A percentile compares a stretch with the other conserved stretches of the same genome.
phyloP scores from a whole-genome alignment of 1,284 basidiomycete species.

The Polyporus tsugae region DNA sequence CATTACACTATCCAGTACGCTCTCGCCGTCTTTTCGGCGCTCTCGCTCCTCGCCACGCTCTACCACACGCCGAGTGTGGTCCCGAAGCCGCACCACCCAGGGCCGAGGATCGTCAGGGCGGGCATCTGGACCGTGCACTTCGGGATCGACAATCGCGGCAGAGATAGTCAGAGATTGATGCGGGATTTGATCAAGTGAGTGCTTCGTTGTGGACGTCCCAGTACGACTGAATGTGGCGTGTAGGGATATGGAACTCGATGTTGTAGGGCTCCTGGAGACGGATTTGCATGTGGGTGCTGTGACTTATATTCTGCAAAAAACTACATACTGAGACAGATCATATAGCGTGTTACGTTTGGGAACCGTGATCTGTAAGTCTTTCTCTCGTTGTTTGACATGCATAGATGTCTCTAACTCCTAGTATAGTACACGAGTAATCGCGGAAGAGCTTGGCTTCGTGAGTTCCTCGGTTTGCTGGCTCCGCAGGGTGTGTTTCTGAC shows the following conservation, averaged over 20 bases:
- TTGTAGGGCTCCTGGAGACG: constrained; percentile 87
- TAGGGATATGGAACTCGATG: constrained; percentile 84
- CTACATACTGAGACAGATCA: neutral
- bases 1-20: constrained; percentile 35
- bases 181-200: constrained; percentile 71
- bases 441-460: constrained; percentile 87
- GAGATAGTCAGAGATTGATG: constrained; percentile 86
- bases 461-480: constrained; percentile 36
- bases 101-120: constrained; percentile 78
- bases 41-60: constrained; percentile 61
- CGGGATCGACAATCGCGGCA: constrained; percentile 83
- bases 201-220: neutral
- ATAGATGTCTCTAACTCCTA: constrained; percentile 16
- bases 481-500: constrained; percentile 19
- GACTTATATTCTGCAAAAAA: neutral
- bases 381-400: neutral
- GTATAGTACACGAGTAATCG: constrained; percentile 74
- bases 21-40: constrained; percentile 54
- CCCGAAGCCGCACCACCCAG: constrained; percentile 69
- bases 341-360: constrained; percentile 85
- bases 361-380: constrained; percentile 83
- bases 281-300: constrained; percentile 77
- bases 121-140: constrained; percentile 97
- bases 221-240: neutral
- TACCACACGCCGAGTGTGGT: constrained; percentile 55